Conservation (phyloP, 163 green algal genomes). For the Volvox carteri region DNA sequence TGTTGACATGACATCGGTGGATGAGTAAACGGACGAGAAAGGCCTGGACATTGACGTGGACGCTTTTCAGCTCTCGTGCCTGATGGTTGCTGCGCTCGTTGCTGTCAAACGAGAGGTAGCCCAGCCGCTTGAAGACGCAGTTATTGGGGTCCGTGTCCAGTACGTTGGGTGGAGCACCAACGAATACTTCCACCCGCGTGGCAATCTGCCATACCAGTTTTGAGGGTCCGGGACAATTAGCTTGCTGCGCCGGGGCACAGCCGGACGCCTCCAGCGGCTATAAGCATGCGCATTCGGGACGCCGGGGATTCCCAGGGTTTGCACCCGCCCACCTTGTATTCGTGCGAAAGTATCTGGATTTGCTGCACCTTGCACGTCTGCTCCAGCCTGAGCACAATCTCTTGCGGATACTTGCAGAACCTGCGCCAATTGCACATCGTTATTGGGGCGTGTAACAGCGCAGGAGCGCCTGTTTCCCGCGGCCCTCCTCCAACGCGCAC, state of each 20-base stretch:
- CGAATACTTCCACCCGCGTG: conserved; percentile 87
- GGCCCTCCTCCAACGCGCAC: conserved; percentile 54
- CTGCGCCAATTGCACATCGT: conserved; percentile 64
- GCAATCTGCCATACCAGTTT: conserved; percentile 78
- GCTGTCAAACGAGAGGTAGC: conserved; percentile 91
- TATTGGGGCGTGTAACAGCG: background rate
- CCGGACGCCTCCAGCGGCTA: background rate
- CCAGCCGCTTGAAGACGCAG: conserved; percentile 80
- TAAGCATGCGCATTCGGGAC: background rate
- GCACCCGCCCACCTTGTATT: conserved; percentile 88
- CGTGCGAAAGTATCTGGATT: conserved; percentile 95
- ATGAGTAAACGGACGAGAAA: conserved; percentile 85
- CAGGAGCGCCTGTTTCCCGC: background rate
- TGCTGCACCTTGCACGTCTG: conserved; percentile 81
- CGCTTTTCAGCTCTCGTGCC: conserved; percentile 93
- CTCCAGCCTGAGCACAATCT: conserved; percentile 87
- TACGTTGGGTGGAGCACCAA: conserved; percentile 61
- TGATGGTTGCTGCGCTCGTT: conserved; percentile 92
- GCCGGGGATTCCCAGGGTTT: background rate
- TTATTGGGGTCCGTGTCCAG: conserved; percentile 50
- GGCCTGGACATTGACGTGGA: conserved; percentile 84
- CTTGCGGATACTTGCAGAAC: conserved; percentile 90
- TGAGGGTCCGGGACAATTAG: too few relatives aligned
- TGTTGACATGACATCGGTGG: conserved; percentile 90
- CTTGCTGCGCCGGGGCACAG: too few relatives aligned